Percentiles rank a stretch among this genome's conserved stretches.
phyloP scores from a whole-genome alignment of 192 early-diverging fungal species.

The Polychytrium aggregatum region DNA sequence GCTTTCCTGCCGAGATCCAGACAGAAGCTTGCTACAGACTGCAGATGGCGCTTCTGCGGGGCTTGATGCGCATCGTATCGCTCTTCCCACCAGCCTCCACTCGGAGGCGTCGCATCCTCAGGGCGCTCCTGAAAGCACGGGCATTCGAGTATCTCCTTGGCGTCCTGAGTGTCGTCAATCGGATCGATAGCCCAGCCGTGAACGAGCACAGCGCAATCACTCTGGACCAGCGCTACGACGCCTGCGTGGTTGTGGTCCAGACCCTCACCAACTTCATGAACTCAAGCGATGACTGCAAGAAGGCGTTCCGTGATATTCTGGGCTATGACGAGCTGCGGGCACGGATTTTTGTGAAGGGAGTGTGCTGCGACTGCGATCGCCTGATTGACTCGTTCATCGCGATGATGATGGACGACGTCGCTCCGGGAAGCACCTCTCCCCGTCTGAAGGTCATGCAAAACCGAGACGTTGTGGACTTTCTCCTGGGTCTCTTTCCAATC shows the following conservation, averaged over 20 bases:
- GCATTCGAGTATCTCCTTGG: constrained; percentile 6
- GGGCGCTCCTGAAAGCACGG: constrained; percentile 4
- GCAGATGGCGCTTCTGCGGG: no score
- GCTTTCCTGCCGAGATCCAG: no score
- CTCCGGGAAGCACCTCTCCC: neutral
- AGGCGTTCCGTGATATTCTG: constrained; percentile 9
- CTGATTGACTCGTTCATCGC: constrained; percentile 15
- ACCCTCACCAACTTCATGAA: constrained; percentile 14
- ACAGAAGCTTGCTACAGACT: no score
- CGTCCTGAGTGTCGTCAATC: constrained; percentile 8
- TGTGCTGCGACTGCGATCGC: constrained; percentile 8
- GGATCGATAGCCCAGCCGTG: neutral
- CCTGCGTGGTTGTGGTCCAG: constrained; percentile 6
- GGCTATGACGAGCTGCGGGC: constrained; percentile 21
- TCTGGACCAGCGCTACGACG: neutral
- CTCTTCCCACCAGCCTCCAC: no score
- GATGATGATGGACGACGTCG: constrained; percentile 7
- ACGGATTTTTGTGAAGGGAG: constrained; percentile 13
- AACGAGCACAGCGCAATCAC: neutral
- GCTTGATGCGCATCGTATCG: no score
- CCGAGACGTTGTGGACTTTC: constrained; percentile 13
- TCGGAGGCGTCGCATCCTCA: no score
- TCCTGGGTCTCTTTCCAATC: constrained; percentile 12
- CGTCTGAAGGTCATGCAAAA: constrained; percentile 18
- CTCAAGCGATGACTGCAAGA: constrained; percentile 11